Conservation (phyloP, 2,329 filamentous ascomycete species). For the Aspergillus uvarum region DNA sequence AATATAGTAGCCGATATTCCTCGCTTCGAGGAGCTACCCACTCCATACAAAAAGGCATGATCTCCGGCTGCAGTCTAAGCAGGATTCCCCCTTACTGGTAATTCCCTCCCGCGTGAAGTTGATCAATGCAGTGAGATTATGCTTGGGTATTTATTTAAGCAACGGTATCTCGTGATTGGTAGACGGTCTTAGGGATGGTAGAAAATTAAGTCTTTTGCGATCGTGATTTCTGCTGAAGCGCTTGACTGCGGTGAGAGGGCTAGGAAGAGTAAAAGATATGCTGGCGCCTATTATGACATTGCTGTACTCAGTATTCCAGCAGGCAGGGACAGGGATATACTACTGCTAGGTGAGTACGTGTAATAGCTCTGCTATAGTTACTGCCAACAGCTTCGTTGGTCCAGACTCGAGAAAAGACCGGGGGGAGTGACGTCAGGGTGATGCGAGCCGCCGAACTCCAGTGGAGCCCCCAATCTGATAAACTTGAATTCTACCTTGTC, state of each 20-base stretch:
- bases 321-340: no score
- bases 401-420: neutral
- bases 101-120: no score
- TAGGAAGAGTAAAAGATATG: neutral
- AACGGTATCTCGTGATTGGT: no score
- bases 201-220: no score
- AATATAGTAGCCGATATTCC: neutral
- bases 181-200: no score
- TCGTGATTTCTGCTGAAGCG: no score
- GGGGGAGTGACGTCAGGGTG: constrained; percentile 17
- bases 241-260: no score
- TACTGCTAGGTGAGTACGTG: no score
- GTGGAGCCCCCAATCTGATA: constrained; percentile 1
- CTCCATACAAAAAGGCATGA: neutral
- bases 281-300: neutral
- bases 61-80: neutral
- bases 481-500: neutral
- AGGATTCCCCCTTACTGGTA: no score
- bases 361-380: neutral
- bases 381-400: neutral
- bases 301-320: no score
- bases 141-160: no score
- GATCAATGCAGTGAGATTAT: no score
- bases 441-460: constrained; percentile 4
- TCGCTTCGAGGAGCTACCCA: neutral